A percentile compares a stretch with the other conserved stretches of the same genome.
Conservation (phyloP, 164 flowering plant species). For the Macadamia tetraphylla region DNA sequence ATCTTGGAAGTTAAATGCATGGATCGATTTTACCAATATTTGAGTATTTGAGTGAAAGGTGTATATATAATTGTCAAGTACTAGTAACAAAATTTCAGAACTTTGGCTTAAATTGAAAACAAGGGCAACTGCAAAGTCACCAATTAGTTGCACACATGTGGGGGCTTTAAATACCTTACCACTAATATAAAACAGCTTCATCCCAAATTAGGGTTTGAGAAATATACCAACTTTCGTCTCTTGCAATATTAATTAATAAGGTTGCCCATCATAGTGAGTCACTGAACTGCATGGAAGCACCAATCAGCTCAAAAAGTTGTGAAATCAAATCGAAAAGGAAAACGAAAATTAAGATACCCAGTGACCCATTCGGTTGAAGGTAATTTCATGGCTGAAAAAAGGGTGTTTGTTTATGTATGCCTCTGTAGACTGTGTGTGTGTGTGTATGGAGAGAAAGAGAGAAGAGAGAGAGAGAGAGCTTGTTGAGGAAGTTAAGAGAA, state of each 20-base stretch:
- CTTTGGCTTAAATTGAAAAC: background rate
- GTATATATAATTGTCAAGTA: no score
- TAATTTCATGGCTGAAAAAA: conserved; percentile 8
- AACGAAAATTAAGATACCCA: background rate
- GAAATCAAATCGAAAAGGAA: background rate
- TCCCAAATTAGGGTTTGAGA: background rate
- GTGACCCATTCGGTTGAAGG: background rate
- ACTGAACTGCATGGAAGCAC: conserved; percentile 16
- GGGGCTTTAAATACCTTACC: conserved; percentile 10
- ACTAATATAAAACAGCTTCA: conserved; percentile 2
- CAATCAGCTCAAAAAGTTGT: background rate
- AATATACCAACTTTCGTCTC: conserved; percentile 10
- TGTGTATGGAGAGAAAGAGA: no score
- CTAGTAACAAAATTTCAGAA: no score
- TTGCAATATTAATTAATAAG: conserved; percentile 6
- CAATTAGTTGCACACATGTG: conserved; percentile 11
- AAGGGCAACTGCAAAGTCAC: background rate
- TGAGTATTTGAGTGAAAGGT: no score
- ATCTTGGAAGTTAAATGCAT: no score
- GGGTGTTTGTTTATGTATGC: background rate
- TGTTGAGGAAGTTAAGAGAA: conserved; percentile 30
- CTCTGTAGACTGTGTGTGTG: background rate
- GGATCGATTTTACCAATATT: no score
- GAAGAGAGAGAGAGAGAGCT: background rate
- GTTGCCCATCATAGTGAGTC: conserved; percentile 4